Evolutionary conservation across 345 rosid species (phyloP).

Genomic region (Excoecaria agallocha): DNA sequence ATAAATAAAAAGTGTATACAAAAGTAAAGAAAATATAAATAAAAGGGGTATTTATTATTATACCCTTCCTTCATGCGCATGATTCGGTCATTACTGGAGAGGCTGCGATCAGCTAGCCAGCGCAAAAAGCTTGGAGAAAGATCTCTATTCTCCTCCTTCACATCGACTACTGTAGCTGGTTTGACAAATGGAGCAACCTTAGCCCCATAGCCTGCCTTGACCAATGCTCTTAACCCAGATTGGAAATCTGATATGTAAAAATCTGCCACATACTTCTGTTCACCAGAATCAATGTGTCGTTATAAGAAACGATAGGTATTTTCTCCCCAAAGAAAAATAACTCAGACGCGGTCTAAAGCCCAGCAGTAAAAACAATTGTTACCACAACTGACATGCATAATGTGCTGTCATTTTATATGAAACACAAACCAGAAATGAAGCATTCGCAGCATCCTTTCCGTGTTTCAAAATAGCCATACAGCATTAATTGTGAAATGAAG

Average conservation of each 20-base stretch:
- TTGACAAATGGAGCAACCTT: slow-evolving; percentile 79
- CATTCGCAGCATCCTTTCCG: not conserved
- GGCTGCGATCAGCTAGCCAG: slow-evolving; percentile 77
- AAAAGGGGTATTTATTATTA: not conserved
- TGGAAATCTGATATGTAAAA: slow-evolving; percentile 94
- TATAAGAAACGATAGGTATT: not conserved
- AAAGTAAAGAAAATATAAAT: not conserved
- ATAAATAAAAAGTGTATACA: too few relatives aligned
- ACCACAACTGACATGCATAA: not conserved
- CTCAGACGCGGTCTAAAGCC: not conserved
- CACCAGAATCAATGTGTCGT: slow-evolving; percentile 19
- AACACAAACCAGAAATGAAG: not conserved
- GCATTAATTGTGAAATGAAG: not conserved
- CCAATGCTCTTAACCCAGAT: slow-evolving; percentile 84
- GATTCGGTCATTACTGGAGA: slow-evolving; percentile 57
- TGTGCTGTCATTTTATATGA: not conserved
- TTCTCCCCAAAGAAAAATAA: not conserved
- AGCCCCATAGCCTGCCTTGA: slow-evolving; percentile 89
- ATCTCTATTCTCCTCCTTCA: slow-evolving; percentile 53
- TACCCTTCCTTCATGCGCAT: slow-evolving; percentile 98
- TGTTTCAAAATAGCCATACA: not conserved
- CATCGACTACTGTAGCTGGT: slow-evolving; percentile 65
- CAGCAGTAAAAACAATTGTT: not conserved
- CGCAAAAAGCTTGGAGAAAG: slow-evolving; percentile 69
- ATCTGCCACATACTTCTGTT: slow-evolving; percentile 82